Percentiles rank a stretch among this genome's conserved stretches.
These are phyloP conservation scores for Cucurbitaria berberidis DNA, from an alignment of 2,329 filamentous ascomycete species.

Conservation along the genomic window DNA sequence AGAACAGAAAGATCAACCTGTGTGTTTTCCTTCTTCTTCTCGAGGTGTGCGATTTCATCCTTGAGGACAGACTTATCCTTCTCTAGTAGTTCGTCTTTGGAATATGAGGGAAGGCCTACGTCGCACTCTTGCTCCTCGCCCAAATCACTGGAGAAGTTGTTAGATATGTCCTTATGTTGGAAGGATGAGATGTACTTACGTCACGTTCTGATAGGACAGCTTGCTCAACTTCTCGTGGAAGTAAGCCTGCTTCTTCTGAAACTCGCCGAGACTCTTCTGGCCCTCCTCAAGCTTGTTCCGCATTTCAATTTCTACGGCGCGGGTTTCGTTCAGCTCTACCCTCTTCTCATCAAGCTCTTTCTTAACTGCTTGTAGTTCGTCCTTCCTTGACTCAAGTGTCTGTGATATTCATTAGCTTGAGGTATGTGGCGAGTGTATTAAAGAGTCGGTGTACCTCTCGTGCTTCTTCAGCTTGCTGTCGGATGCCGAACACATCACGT, in stretches of 20 bases:
- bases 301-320: conserved; percentile 95
- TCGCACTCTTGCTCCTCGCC: conserved; percentile 62
- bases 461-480: conserved; percentile 78
- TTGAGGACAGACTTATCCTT: conserved; percentile 69
- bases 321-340: conserved; percentile 83
- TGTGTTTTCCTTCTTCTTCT: conserved; percentile 81
- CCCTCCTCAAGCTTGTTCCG: conserved; percentile 97
- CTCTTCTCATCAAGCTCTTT: conserved; percentile 85
- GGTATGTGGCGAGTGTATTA: background rate
- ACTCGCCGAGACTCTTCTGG: conserved; percentile 85
- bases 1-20: conserved; percentile 87
- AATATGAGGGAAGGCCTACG: conserved; percentile 73
- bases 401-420: conserved; percentile 43
- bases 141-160: conserved; percentile 48
- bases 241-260: conserved; percentile 80
- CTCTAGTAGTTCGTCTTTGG: conserved; percentile 69
- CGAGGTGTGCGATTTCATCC: conserved; percentile 68
- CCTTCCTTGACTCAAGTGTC: conserved; percentile 77
- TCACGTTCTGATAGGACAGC: conserved; percentile 78
- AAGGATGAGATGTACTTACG: conserved; percentile 11
- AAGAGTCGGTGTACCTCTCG: conserved; percentile 63
- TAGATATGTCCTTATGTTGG: background rate
- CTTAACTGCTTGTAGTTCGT: conserved; percentile 80
- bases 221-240: conserved; percentile 92
- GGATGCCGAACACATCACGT: conserved; percentile 74